Evolutionary conservation across 768 basidiomycete genomes (phyloP).

Genomic region (Termitomyces sp.): DNA sequence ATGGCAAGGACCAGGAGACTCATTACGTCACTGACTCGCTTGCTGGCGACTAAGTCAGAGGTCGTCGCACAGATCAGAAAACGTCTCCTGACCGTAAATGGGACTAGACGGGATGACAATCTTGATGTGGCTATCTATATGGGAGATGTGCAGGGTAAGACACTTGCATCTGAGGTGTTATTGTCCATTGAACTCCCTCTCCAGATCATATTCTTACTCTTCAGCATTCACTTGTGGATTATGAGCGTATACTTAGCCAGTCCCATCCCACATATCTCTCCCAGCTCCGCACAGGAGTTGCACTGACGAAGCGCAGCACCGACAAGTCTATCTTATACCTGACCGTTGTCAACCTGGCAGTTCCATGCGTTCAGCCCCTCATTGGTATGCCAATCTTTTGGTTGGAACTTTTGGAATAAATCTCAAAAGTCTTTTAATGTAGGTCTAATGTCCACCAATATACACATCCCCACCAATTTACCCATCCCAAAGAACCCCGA

Average conservation of each 20-base stretch:
- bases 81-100: constrained; percentile 49
- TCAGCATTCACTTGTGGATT: constrained; percentile 80
- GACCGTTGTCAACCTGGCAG: constrained; percentile 62
- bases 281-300: constrained; percentile 64
- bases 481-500: constrained; percentile 52
- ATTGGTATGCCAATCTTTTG: constrained; percentile 41
- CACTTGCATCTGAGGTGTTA: neutral
- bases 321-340: constrained; percentile 68
- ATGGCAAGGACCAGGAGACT: constrained; percentile 79
- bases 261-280: constrained; percentile 85
- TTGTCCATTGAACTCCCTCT: constrained; percentile 5
- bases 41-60: constrained; percentile 79
- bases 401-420: neutral
- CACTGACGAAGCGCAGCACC: constrained; percentile 54
- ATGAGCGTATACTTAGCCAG: constrained; percentile 85
- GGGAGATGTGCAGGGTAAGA: constrained; percentile 84
- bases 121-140: constrained; percentile 81
- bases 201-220: constrained; percentile 88
- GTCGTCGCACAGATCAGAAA: constrained; percentile 80
- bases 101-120: constrained; percentile 44
- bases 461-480: constrained; percentile 60
- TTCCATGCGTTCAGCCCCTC: constrained; percentile 60
- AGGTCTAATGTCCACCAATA: constrained; percentile 73
- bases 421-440: neutral
- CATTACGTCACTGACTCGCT: constrained; percentile 72